Evolutionary conservation across 805 yeast genomes (phyloP), one percentile per base, ranked within the genome.

Genomic region (Wickerhamiella parazyma): DNA sequence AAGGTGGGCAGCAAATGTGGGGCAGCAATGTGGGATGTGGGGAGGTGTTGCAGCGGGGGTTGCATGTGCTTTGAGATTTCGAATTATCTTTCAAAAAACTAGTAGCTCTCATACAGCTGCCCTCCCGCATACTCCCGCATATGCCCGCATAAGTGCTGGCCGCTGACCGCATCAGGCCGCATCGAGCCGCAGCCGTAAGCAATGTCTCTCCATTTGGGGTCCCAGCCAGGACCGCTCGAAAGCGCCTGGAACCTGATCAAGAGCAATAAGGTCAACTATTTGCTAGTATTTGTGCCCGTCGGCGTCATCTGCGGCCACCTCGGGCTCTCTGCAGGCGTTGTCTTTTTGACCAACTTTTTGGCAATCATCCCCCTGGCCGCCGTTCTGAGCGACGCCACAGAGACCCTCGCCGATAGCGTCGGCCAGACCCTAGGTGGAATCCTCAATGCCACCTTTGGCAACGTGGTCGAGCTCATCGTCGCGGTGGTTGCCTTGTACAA

Each of bases 381-480:
- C 1, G 69, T 89, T 18, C 68, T 91, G 46, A 93, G 95, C 0
- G 85, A 70, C 64, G 93, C 95, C 33, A 91, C 98, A 4, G 98
- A 91, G 61, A 94, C 86, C 55, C 69, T 91, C 45, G 76, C 95
- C 35, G 82, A 75, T 46, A 78, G 80, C 50, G 85, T 85, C 26
- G 96, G 97, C 48, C 82, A 85, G 56, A 87, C 96, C 8, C 51
- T 89, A 19, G 97, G 98, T 11, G 97, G 97, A 0, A 69, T 91
- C 50, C 69, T 91, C 55, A 91, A 91, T 64, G 98, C 98, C 2
- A 87, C 97, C 8, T 84, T 91, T 60, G 98, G 98, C 47, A 91
- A 91, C 61, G 97, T 97, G 2, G 95, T 91, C 18, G 98, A 91
- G 65, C 75, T 91, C 48, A 91, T 91, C 61, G 97, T 91, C 28